Evolutionary conservation across 2,329 filamentous ascomycete genomes (phyloP).

Genomic region (Xylaria digitata): DNA sequence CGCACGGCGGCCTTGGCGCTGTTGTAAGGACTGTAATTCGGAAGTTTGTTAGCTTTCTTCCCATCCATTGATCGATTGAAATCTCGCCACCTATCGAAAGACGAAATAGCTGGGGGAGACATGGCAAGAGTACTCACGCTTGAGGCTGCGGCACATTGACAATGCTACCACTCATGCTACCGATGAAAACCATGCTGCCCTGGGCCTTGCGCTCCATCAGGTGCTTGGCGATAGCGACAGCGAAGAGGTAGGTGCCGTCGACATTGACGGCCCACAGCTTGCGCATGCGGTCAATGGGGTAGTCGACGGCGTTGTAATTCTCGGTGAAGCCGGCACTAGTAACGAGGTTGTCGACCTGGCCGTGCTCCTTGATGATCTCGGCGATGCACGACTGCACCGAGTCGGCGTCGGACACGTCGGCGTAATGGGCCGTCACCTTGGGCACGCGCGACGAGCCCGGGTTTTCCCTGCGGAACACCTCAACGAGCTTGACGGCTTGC

Average conservation of each 20-base stretch:
- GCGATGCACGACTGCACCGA: slow-evolving; percentile 80
- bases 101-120: too few relatives aligned
- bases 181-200: slow-evolving; percentile 93
- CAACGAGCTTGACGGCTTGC: slow-evolving; percentile 78
- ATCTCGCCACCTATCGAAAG: background rate
- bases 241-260: slow-evolving; percentile 90
- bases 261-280: slow-evolving; percentile 97
- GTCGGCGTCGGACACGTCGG: slow-evolving; percentile 83
- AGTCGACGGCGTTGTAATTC: slow-evolving; percentile 91
- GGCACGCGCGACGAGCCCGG: slow-evolving; percentile 78
- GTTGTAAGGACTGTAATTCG: slow-evolving; percentile 76
- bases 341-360: slow-evolving; percentile 89
- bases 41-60: slow-evolving; percentile 32
- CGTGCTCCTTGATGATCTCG: slow-evolving; percentile 76
- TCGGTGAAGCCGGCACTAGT: slow-evolving; percentile 97
- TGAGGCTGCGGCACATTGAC: slow-evolving; percentile 97
- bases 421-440: slow-evolving; percentile 88
- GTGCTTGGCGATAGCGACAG: slow-evolving; percentile 85
- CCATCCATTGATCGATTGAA: background rate
- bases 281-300: slow-evolving; percentile 89
- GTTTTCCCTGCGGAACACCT: slow-evolving; percentile 82
- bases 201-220: slow-evolving; percentile 82
- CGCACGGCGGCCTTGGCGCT: slow-evolving; percentile 91
- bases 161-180: slow-evolving; percentile 92
- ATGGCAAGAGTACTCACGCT: slow-evolving; percentile 60